Conservation (phyloP, 805 yeast species). For the Candida hungchunana region DNA sequence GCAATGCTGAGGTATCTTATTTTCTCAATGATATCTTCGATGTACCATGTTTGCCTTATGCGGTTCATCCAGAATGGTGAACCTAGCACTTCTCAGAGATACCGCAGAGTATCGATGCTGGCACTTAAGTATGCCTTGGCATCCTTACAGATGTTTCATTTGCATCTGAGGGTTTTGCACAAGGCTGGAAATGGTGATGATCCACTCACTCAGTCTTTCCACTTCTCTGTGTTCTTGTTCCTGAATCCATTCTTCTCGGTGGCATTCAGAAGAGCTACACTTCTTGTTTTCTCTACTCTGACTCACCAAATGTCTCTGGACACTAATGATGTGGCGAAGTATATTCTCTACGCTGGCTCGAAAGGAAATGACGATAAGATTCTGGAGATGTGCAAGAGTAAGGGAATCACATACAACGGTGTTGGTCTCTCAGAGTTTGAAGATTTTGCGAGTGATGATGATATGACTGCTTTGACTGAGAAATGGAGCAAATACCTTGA, state of each 20-base stretch:
- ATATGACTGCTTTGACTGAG: constrained; percentile 2
- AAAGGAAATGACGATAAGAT: constrained; percentile 5
- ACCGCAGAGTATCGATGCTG: constrained; percentile 3
- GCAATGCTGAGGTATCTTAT: constrained; percentile 7
- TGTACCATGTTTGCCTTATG: constrained; percentile 7
- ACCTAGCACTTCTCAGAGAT: constrained; percentile 4
- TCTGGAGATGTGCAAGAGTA: constrained; percentile 4
- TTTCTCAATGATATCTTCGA: constrained; percentile 2
- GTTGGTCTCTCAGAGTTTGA: constrained; percentile 1
- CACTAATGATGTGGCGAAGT: constrained; percentile 3
- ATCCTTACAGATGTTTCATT: constrained; percentile 3
- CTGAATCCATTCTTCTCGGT: constrained; percentile 4
- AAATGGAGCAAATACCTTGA: constrained; percentile 5
- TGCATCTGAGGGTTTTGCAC: constrained; percentile 2
- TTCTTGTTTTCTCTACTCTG: constrained; percentile 1
- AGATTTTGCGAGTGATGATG: constrained; percentile 8
- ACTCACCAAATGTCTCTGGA: constrained; percentile 2
- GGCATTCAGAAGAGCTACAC: constrained; percentile 5
- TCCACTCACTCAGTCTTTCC: constrained; percentile 6
- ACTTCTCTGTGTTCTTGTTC: constrained; percentile 2
- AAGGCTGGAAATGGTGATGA: constrained; percentile 5
- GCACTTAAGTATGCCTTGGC: constrained; percentile 8
- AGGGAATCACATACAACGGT: constrained; percentile 1
- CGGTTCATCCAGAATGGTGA: constrained; percentile 5
- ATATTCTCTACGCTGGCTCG: constrained; percentile 5